phyloP scores from a whole-genome alignment of 345 rosid species.

The Citrus medica region DNA sequence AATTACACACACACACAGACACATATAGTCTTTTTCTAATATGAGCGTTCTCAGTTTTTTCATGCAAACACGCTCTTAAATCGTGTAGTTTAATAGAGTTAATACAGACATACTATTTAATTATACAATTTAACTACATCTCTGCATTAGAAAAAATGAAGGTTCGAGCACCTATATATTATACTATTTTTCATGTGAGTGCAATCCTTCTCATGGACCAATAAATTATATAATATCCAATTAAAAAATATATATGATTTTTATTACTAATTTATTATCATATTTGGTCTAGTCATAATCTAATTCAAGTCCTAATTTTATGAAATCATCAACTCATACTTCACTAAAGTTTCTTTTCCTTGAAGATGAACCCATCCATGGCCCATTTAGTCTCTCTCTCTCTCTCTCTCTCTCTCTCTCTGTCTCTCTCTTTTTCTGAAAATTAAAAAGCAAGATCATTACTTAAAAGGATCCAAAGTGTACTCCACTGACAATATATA shows the following conservation, averaged over 20 bases:
- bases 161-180: too few species aligned
- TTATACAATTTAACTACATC: too few species aligned
- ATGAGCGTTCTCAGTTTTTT: rapidly evolving
- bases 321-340: not conserved
- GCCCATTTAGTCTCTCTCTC: slow-evolving; percentile 1
- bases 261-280: too few species aligned
- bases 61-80: rapidly evolving
- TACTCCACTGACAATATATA: not conserved
- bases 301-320: too few species aligned
- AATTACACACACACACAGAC: too few species aligned
- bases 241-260: too few species aligned
- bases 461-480: slow-evolving; percentile 16
- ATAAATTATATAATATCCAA: too few species aligned
- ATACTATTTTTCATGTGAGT: not conserved
- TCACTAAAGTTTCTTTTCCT: not conserved
- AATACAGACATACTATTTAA: rapidly evolving
- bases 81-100: rapidly evolving
- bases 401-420: slow-evolving; percentile 3
- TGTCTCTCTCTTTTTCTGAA: not conserved
- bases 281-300: not conserved
- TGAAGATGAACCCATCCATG: slow-evolving; percentile 1
- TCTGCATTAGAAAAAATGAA: rapidly evolving
- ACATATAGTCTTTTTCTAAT: too few species aligned
- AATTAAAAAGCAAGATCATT: not conserved
- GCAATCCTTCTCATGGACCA: not conserved